Evolutionary conservation across 352 stramenopile genomes (phyloP).

Genomic region (Phytophthora sp.): DNA sequence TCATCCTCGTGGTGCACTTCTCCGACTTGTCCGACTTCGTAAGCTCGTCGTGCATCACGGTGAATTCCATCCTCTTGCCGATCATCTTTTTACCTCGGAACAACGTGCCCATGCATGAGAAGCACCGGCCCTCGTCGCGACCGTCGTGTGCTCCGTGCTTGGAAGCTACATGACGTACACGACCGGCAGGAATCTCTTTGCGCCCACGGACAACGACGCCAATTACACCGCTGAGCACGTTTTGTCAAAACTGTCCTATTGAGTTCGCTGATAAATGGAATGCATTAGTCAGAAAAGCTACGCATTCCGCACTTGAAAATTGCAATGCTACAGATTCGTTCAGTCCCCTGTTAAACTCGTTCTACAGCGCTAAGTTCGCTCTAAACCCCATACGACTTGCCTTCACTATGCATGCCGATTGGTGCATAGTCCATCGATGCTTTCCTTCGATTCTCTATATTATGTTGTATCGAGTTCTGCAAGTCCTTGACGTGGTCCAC

Average conservation of each 20-base stretch:
- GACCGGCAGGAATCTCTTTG: slow-evolving; percentile 26
- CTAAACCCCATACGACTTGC: neutral
- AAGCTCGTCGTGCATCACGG: slow-evolving; percentile 27
- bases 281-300: too few species aligned
- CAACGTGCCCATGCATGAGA: slow-evolving; percentile 27
- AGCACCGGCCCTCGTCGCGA: slow-evolving; percentile 26
- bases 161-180: slow-evolving; percentile 35
- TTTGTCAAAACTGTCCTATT: too few species aligned
- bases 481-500: slow-evolving; percentile 29
- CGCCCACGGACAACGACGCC: slow-evolving; percentile 28
- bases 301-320: too few species aligned
- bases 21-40: slow-evolving; percentile 30
- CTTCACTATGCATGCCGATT: too few species aligned
- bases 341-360: neutral
- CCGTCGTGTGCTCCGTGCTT: slow-evolving; percentile 29
- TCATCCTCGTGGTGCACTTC: slow-evolving; percentile 29
- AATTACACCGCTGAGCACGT: too few species aligned
- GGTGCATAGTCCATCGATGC: neutral
- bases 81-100: slow-evolving; percentile 32
- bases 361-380: neutral
- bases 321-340: too few species aligned
- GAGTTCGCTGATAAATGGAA: too few species aligned
- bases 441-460: neutral
- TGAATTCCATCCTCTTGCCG: slow-evolving; percentile 32
- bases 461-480: neutral